These are phyloP conservation scores for Sporobolomyces roseus DNA, from an alignment of 768 basidiomycete genomes.

Conservation along the genomic window DNA sequence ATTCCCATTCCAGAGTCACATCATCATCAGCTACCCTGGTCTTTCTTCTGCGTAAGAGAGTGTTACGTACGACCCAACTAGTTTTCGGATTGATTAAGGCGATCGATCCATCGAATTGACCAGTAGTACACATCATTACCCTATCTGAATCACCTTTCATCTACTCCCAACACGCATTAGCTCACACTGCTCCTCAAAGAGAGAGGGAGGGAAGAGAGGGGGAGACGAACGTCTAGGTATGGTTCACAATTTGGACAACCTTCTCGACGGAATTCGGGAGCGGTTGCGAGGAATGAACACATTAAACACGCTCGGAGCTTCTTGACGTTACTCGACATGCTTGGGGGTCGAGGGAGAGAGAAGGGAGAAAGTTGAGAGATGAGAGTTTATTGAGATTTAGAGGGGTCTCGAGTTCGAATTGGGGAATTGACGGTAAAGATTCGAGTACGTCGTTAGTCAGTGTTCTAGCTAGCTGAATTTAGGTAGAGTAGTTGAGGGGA, in stretches of 20 bases:
- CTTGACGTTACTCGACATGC: slow-evolving; percentile 51
- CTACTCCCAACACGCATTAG: slow-evolving; percentile 51
- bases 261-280: slow-evolving; percentile 71
- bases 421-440: too few species aligned
- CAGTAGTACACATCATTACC: slow-evolving; percentile 79
- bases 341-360: background rate
- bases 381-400: too few species aligned
- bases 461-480: too few species aligned
- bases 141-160: slow-evolving; percentile 83
- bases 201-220: background rate
- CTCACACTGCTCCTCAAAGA: background rate
- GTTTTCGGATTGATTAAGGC: slow-evolving; percentile 76
- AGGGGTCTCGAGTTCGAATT: too few species aligned
- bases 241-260: slow-evolving; percentile 99
- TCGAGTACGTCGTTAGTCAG: too few species aligned
- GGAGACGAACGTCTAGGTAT: slow-evolving; percentile 69
- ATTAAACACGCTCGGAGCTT: slow-evolving; percentile 84
- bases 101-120: slow-evolving; percentile 87
- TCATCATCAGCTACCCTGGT: background rate
- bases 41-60: background rate
- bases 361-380: background rate
- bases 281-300: slow-evolving; percentile 82
- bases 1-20: background rate
- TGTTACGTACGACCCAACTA: slow-evolving; percentile 73
- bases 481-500: too few species aligned